These are phyloP conservation scores for Chamaenerion angustifolium DNA, from an alignment of 345 rosid species.

Conservation along the genomic window DNA sequence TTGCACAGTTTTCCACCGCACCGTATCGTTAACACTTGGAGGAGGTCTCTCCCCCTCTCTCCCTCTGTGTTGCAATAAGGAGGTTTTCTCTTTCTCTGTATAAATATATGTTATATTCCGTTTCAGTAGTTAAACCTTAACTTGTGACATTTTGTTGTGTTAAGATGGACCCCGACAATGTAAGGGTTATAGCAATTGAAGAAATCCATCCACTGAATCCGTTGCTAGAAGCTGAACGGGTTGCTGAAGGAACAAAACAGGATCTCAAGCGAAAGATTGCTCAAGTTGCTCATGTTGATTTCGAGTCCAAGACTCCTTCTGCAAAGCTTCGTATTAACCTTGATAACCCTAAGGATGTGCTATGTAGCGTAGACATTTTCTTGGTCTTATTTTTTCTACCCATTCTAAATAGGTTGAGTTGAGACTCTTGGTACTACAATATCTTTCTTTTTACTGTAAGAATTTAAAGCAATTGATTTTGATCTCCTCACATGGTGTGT, in stretches of 20 bases:
- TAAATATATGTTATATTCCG: too few relatives aligned
- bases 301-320: slow-evolving; percentile 65
- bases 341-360: slow-evolving; percentile 96
- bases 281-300: slow-evolving; percentile 70
- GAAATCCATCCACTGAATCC: slow-evolving; percentile 27
- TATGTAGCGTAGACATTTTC: slow-evolving; percentile 11
- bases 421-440: neutral
- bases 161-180: slow-evolving; percentile 92
- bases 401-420: neutral
- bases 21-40: too few relatives aligned
- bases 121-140: neutral
- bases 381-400: neutral
- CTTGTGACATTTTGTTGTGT: slow-evolving; percentile 8
- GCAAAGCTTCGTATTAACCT: slow-evolving; percentile 76
- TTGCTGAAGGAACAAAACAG: slow-evolving; percentile 87
- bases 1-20: too few relatives aligned
- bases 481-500: too few relatives aligned
- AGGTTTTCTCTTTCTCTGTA: slow-evolving; percentile 28
- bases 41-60: slow-evolving; percentile 54
- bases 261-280: slow-evolving; percentile 91
- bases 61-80: too few relatives aligned
- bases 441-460: too few relatives aligned
- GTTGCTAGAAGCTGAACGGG: slow-evolving; percentile 75
- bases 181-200: slow-evolving; percentile 45
- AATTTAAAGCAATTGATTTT: too few relatives aligned